Percentiles rank a stretch among this genome's conserved stretches.
Conservation (phyloP, 2,329 filamentous ascomycete genomes). For the Alternaria tenuissima region DNA sequence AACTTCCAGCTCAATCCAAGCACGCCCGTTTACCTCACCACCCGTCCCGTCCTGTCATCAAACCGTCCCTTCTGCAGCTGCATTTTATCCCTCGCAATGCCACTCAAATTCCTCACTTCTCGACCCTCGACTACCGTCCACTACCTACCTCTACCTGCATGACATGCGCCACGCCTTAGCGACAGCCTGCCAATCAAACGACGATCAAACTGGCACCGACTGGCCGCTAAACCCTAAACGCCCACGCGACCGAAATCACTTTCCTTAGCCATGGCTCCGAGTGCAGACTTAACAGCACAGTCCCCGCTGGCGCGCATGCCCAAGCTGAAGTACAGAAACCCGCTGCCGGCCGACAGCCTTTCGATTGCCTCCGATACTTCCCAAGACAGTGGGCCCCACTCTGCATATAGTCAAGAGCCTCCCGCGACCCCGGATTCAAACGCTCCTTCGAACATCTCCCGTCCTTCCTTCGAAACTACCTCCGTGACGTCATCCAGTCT, state of each 20-base stretch:
- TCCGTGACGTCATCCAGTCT: conserved; percentile 41
- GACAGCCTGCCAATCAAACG: conserved; percentile 32
- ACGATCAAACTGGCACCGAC: conserved; percentile 17
- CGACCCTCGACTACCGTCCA: conserved; percentile 20
- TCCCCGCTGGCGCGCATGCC: conserved; percentile 42
- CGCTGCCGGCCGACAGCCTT: conserved; percentile 33
- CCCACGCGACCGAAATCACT: conserved; percentile 36
- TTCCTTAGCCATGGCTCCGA: conserved; percentile 39
- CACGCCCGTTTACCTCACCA: conserved; percentile 1
- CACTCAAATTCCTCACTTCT: conserved; percentile 4
- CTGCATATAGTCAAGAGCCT: conserved; percentile 14
- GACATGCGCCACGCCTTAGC: conserved; percentile 26
- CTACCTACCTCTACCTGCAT: conserved; percentile 19
- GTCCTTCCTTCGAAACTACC: conserved; percentile 29
- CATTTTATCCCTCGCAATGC: conserved; percentile 4
- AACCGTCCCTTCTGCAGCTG: conserved; percentile 9
- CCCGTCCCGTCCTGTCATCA: background rate
- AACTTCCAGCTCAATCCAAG: background rate
- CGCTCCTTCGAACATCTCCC: conserved; percentile 13
- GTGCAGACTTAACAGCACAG: conserved; percentile 37
- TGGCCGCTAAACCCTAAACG: conserved; percentile 30
- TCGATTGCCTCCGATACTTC: conserved; percentile 22
- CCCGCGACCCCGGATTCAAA: conserved; percentile 19
- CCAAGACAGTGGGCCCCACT: conserved; percentile 12
- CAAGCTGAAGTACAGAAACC: conserved; percentile 47